A percentile compares a stretch with the other conserved stretches of the same genome.
These are phyloP conservation scores for Gloeostereum incarnatum DNA, from an alignment of 768 basidiomycete species.

Conservation along the genomic window DNA sequence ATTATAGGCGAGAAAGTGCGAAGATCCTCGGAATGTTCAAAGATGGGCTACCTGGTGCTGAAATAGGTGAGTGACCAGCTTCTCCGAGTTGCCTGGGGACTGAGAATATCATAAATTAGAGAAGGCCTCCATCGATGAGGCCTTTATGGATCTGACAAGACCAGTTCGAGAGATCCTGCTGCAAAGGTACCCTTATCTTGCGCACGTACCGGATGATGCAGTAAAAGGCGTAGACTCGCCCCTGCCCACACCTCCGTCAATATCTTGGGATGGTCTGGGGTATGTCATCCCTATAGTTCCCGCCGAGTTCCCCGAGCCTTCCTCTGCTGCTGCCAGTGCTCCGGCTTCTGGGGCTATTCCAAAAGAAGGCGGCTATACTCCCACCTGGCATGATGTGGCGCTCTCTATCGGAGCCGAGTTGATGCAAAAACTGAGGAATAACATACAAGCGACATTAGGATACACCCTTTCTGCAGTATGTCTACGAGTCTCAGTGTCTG, in stretches of 20 bases:
- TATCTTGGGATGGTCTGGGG: conserved; percentile 54
- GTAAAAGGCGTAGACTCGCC: conserved; percentile 67
- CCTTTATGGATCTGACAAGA: conserved; percentile 85
- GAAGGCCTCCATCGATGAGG: conserved; percentile 97
- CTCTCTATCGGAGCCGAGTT: conserved; percentile 82
- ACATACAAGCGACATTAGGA: conserved; percentile 62
- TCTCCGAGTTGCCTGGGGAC: conserved; percentile 1
- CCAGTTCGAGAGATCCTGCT: conserved; percentile 73
- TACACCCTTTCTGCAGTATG: conserved; percentile 92
- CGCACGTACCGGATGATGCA: conserved; percentile 56
- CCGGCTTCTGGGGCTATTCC: too few relatives aligned
- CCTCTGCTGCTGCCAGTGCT: conserved; percentile 11
- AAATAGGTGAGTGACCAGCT: conserved; percentile 52
- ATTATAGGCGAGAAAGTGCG: conserved; percentile 82
- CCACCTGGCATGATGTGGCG: conserved; percentile 87
- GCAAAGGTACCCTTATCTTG: conserved; percentile 68
- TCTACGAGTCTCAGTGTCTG: conserved; percentile 4
- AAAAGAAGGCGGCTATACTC: conserved; percentile 18
- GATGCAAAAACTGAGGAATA: conserved; percentile 65
- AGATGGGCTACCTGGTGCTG: conserved; percentile 66
- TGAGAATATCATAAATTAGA: conserved; percentile 38
- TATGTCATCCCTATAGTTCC: conserved; percentile 50
- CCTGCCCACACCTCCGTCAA: conserved; percentile 61
- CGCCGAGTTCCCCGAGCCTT: conserved; percentile 10
- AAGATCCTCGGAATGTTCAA: conserved; percentile 84